A percentile compares a stretch with the other conserved stretches of the same genome.
Conservation (phyloP, 805 yeast species). For the Wickerhamomyces bisporus region DNA sequence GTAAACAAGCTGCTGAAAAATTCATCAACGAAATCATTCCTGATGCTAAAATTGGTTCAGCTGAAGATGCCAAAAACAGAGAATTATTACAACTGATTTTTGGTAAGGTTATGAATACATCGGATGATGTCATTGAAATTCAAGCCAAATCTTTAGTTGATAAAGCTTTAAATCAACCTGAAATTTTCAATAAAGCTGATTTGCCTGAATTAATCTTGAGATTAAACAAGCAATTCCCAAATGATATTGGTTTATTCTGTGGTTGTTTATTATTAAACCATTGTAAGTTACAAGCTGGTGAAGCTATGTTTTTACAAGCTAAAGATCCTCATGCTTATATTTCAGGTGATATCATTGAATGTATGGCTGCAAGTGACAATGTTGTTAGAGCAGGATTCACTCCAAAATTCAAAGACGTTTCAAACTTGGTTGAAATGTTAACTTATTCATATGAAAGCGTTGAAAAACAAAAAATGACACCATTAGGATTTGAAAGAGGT, state of each 20-base stretch:
- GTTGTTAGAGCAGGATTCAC: conserved; percentile 99
- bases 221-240: conserved; percentile 83
- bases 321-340: conserved; percentile 98
- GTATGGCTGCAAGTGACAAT: conserved; percentile 99
- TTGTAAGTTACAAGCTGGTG: conserved; percentile 76
- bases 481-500: conserved; percentile 43
- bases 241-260: conserved; percentile 92
- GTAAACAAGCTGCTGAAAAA: conserved; percentile 48
- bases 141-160: conserved; percentile 62
- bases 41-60: conserved; percentile 38
- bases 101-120: conserved; percentile 76
- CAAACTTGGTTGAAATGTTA: conserved; percentile 82
- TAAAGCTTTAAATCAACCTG: conserved; percentile 57
- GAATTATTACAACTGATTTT: conserved; percentile 69
- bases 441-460: conserved; percentile 88
- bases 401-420: conserved; percentile 97
- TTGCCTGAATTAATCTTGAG: conserved; percentile 73
- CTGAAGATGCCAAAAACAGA: conserved; percentile 54
- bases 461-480: conserved; percentile 86
- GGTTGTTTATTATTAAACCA: conserved; percentile 92
- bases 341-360: conserved; percentile 94
- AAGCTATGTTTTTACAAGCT: conserved; percentile 94
- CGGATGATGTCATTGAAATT: conserved; percentile 50
- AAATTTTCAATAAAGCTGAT: conserved; percentile 43
- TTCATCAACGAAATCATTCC: conserved; percentile 46